Evolutionary conservation across 2,329 filamentous ascomycete genomes (phyloP), one percentile per base, ranked within the genome.

Genomic region (Fusarium fracticaudum): DNA sequence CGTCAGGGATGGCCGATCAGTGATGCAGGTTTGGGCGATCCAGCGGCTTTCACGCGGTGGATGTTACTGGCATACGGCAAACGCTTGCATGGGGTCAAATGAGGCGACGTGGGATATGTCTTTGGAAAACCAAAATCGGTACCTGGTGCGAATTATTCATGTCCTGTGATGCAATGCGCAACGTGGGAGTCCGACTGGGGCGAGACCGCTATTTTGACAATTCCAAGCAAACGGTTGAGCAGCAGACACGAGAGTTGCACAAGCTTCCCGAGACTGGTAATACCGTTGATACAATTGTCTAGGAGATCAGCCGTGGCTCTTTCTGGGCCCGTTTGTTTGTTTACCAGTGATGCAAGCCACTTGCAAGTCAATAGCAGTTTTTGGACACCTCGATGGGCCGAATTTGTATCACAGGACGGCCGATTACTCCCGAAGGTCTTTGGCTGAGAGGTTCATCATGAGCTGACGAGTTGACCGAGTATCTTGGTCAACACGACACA

Each of bases 171-270:
- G 64, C 63, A 76, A 67, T 75, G 68, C 67, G 55, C 58, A 57
- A 75, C 64, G 65, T 60, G 60, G 53, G 47, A 67, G 51, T 63
- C 68, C 59, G 61, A 65, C 37, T 20, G 45, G 24, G 48, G 45
- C 62, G 62, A 73, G 59, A 64, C 55, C 41, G 58, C 69, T 53
- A 41, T 57, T 68, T 31, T 54, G 24, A 47, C 26, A 60, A 45
- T 57, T 68, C 66, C 55, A 61, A 37, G 59, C 47, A 58, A 59
- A 31, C 51, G 57, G 76, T 74, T 74, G 73, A 71, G 47, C 76
- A 67, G 69, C 75, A 78, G 77, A 78, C 71, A 78, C 75, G 77
- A 78, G 65, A 26, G 77, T 78, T 48, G 31, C 64, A 78, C 77
- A 60, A 60, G 58, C 26, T 44, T 29, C 41, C 54, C n/a, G 41